Conservation (phyloP, 2,329 filamentous ascomycete species). For the Talaromyces islandicus region DNA sequence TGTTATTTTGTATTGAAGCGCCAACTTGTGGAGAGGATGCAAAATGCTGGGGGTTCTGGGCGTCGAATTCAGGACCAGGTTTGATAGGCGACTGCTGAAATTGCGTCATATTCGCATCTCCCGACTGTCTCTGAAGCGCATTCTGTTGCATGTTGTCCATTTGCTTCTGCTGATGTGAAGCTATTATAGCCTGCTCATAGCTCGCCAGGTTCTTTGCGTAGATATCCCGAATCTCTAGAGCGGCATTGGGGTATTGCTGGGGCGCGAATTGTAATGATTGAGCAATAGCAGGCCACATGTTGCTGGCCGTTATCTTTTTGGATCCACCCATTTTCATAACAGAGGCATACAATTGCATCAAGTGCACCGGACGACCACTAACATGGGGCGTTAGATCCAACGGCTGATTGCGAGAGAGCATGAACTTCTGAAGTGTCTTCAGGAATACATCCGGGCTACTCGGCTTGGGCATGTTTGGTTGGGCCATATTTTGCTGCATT, state of each 20-base stretch:
- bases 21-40: constrained; percentile 27
- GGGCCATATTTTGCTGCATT: constrained; percentile 38
- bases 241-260: constrained; percentile 60
- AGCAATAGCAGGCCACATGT: constrained; percentile 69
- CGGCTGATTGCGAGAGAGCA: constrained; percentile 65
- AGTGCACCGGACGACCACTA: constrained; percentile 65
- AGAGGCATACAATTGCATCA: constrained; percentile 70
- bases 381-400: constrained; percentile 71
- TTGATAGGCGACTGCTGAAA: constrained; percentile 42
- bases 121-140: constrained; percentile 33
- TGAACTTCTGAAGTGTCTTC: constrained; percentile 70
- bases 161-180: constrained; percentile 37
- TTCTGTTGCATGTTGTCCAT: constrained; percentile 37
- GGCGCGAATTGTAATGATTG: constrained; percentile 55
- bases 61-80: constrained; percentile 45
- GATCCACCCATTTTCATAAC: constrained; percentile 75
- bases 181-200: constrained; percentile 58
- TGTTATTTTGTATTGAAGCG: constrained; percentile 23
- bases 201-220: constrained; percentile 70
- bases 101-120: constrained; percentile 34
- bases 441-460: constrained; percentile 62
- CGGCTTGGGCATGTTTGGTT: constrained; percentile 36
- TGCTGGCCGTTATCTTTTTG: constrained; percentile 62
- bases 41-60: constrained; percentile 22
- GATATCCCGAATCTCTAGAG: constrained; percentile 61